Conservation (phyloP, 257 asterid genomes). For the Solanum pennellii region DNA sequence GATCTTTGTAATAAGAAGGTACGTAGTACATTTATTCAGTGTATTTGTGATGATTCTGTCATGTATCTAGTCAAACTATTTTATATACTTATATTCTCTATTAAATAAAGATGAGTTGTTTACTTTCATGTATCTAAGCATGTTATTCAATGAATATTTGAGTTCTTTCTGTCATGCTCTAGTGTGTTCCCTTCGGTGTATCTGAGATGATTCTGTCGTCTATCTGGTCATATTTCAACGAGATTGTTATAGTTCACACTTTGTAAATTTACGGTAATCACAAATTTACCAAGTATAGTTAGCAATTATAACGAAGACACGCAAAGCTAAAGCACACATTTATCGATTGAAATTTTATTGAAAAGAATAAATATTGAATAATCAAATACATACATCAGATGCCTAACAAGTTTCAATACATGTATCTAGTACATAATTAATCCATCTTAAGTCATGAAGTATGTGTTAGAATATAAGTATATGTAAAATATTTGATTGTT, state of each 20-base stretch:
- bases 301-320: not conserved
- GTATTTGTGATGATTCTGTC: not conserved
- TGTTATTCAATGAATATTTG: not conserved
- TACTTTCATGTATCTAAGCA: not conserved
- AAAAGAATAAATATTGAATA: not conserved
- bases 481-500: not conserved
- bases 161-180: not conserved
- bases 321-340: too few species aligned
- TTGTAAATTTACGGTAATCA: too few species aligned
- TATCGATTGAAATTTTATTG: not conserved
- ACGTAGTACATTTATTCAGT: not conserved
- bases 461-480: not conserved
- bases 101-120: not conserved
- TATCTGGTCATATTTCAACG: not conserved
- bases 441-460: not conserved
- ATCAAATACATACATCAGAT: too few species aligned
- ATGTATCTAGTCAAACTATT: not conserved
- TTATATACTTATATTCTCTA: too few species aligned
- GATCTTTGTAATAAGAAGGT: conserved; percentile 43
- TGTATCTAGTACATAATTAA: too few species aligned
- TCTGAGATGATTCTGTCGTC: not conserved
- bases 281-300: not conserved
- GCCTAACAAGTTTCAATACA: too few species aligned
- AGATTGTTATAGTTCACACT: too few species aligned
- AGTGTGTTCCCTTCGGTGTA: not conserved